Percentiles rank a stretch among this genome's conserved stretches.
Conservation (phyloP, 2,329 filamentous ascomycete species). For the Aspergillus fijiensis region DNA sequence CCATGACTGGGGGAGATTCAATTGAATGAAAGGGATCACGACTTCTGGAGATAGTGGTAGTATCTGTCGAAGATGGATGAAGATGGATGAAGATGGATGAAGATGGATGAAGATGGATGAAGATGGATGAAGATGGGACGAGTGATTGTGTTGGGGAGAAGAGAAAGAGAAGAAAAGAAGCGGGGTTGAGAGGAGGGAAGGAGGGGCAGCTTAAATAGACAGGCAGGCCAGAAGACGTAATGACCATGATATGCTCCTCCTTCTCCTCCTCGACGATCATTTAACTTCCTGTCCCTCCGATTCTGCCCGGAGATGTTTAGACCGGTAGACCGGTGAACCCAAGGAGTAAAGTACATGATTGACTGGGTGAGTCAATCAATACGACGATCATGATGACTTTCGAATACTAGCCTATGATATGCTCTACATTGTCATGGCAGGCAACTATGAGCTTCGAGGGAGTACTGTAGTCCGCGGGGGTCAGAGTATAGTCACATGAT, state of each 20-base stretch:
- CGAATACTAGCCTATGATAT: too few species aligned
- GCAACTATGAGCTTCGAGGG: too few species aligned
- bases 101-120: neutral
- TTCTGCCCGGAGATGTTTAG: slow-evolving; percentile 8
- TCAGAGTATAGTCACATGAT: too few species aligned
- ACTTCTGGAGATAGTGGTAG: slow-evolving; percentile 6
- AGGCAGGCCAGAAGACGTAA: slow-evolving; percentile 20
- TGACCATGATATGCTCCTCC: neutral
- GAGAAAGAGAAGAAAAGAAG: slow-evolving; percentile 9
- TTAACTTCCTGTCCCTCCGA: slow-evolving; percentile 3
- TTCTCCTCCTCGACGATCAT: neutral
- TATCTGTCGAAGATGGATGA: slow-evolving; percentile 3
- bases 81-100: slow-evolving; percentile 1
- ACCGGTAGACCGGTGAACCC: slow-evolving; percentile 10
- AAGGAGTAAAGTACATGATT: slow-evolving; percentile 1
- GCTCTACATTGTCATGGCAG: too few species aligned
- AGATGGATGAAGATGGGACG: neutral
- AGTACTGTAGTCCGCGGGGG: too few species aligned
- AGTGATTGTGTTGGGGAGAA: slow-evolving; percentile 9
- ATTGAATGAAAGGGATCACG: slow-evolving; percentile 17
- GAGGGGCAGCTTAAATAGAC: slow-evolving; percentile 41
- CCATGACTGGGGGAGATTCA: slow-evolving; percentile 14
- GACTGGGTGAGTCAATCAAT: too few species aligned
- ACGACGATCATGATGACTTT: too few species aligned
- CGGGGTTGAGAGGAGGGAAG: slow-evolving; percentile 22